phyloP scores from a whole-genome alignment of 2,329 filamentous ascomycete genomes.

The Leptographium procerum region DNA sequence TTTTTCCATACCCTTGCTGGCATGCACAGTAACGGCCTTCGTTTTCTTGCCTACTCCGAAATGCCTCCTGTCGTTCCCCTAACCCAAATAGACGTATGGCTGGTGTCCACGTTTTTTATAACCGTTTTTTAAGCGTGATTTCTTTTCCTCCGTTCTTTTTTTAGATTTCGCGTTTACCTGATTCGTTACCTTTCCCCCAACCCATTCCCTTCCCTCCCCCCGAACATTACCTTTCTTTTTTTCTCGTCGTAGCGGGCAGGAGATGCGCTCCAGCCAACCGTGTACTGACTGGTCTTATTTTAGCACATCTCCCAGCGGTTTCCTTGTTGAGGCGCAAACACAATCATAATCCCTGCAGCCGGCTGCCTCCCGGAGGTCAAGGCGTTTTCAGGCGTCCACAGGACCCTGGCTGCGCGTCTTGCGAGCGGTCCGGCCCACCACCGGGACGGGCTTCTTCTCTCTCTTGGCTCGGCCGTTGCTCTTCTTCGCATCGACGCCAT shows the following conservation, averaged over 20 bases:
- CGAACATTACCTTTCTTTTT: background rate
- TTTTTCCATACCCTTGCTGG: background rate
- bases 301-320: background rate
- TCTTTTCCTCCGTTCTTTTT: background rate
- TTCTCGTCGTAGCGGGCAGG: background rate
- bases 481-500: conserved; percentile 13
- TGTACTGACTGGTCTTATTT: background rate
- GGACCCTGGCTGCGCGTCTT: conserved; percentile 28
- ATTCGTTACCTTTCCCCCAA: background rate
- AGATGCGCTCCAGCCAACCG: background rate
- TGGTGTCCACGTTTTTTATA: too few species aligned
- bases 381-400: conserved; percentile 2
- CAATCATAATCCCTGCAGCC: background rate
- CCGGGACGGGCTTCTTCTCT: conserved; percentile 17
- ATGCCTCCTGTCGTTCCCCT: background rate
- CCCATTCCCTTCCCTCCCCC: background rate
- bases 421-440: conserved; percentile 23
- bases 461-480: conserved; percentile 11
- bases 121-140: too few species aligned
- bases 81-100: background rate
- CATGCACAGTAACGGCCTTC: background rate
- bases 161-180: background rate
- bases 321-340: background rate
- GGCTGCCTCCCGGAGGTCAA: background rate
- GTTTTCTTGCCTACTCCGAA: background rate